A percentile compares a stretch with the other conserved stretches of the same genome.
Evolutionary conservation across 2,329 filamentous ascomycete genomes (phyloP).

Genomic region (Botryotinia narcissicola): DNA sequence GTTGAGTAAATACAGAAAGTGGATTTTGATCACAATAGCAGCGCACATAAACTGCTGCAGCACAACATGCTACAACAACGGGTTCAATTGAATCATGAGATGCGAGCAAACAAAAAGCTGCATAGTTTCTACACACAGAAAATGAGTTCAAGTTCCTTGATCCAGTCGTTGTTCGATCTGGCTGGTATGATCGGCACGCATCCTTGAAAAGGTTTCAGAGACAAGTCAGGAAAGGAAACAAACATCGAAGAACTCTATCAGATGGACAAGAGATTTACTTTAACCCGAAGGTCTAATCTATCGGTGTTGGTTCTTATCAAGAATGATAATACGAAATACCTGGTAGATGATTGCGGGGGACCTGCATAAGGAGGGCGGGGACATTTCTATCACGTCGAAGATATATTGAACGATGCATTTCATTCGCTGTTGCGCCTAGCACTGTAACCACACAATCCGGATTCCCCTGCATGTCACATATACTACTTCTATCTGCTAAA

Average conservation of each 20-base stretch:
- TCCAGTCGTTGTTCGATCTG: neutral
- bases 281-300: neutral
- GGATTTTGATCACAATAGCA: slow-evolving; percentile 11
- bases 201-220: neutral
- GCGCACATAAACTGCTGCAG: neutral
- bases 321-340: neutral
- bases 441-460: neutral
- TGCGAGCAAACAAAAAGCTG: neutral
- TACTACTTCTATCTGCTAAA: slow-evolving; percentile 10
- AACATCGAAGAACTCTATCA: neutral
- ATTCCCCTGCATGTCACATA: slow-evolving; percentile 17
- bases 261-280: neutral
- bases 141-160: neutral
- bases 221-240: slow-evolving; percentile 8
- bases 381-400: neutral
- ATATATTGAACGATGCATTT: slow-evolving; percentile 4
- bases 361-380: slow-evolving; percentile 9
- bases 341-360: slow-evolving; percentile 10
- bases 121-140: neutral
- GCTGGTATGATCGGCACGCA: neutral
- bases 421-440: slow-evolving; percentile 5
- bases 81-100: neutral
- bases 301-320: neutral
- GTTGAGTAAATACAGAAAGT: neutral
- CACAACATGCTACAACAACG: neutral